Conservation (phyloP, 208 protist genomes). For the Dictyostelium gargantuum region DNA sequence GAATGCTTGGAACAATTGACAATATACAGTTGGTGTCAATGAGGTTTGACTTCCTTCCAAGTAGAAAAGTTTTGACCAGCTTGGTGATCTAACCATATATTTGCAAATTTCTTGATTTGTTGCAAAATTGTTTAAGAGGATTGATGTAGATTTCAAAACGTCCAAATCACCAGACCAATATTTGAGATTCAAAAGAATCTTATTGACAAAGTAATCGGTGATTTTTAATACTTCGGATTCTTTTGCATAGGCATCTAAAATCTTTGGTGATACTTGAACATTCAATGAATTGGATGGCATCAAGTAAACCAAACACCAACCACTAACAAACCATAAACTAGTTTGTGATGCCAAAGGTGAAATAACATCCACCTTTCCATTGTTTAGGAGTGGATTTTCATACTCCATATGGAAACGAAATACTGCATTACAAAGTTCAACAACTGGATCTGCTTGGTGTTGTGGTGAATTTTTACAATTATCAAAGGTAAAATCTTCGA, state of each 20-base stretch:
- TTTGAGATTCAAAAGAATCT: constrained; percentile 1
- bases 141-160: neutral
- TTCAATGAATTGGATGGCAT: neutral
- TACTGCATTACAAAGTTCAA: constrained; percentile 14
- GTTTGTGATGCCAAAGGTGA: constrained; percentile 5
- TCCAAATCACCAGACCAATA: neutral
- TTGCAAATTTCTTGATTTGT: neutral
- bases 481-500: constrained; percentile 3
- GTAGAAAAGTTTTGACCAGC: neutral
- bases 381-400: neutral
- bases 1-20: neutral
- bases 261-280: neutral
- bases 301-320: constrained; percentile 32
- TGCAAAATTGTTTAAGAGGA: neutral
- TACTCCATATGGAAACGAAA: constrained; percentile 11
- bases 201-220: neutral
- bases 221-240: neutral
- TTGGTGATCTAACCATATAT: neutral
- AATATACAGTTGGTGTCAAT: neutral
- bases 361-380: neutral
- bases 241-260: neutral
- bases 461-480: too few relatives aligned
- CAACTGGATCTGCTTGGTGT: neutral
- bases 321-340: neutral
- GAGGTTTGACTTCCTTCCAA: neutral